Percentiles rank a stretch among this genome's conserved stretches.
Conservation (phyloP, 768 basidiomycete species). For the Sporobolomyces phaffii region DNA sequence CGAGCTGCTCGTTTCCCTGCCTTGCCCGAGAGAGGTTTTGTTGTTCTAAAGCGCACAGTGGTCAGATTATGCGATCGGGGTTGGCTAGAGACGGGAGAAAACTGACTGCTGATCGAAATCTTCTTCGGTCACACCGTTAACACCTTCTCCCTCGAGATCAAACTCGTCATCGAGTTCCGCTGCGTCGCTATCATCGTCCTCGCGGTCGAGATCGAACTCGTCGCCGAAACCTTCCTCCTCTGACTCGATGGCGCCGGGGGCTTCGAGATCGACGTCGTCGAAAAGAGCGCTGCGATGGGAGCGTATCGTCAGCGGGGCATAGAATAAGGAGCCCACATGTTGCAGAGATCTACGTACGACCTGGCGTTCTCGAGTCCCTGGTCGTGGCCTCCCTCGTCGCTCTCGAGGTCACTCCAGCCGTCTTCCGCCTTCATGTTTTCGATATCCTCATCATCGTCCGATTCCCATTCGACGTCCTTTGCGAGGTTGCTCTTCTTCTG, state of each 20-base stretch:
- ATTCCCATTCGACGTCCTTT: slow-evolving; percentile 21
- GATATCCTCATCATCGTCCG: slow-evolving; percentile 27
- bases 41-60: no score
- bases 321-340: background rate
- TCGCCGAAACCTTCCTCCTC: slow-evolving; percentile 14
- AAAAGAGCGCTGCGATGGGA: slow-evolving; percentile 30
- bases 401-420: slow-evolving; percentile 51
- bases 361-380: slow-evolving; percentile 48
- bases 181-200: slow-evolving; percentile 19
- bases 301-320: background rate
- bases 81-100: background rate
- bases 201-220: slow-evolving; percentile 19
- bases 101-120: slow-evolving; percentile 31
- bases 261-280: slow-evolving; percentile 40
- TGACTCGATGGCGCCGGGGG: slow-evolving; percentile 19
- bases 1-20: slow-evolving; percentile 31
- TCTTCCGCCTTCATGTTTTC: slow-evolving; percentile 48
- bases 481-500: slow-evolving; percentile 5
- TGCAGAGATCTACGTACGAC: slow-evolving; percentile 46
- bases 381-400: slow-evolving; percentile 52
- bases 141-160: slow-evolving; percentile 37
- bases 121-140: slow-evolving; percentile 24
- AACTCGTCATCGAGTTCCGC: slow-evolving; percentile 45
- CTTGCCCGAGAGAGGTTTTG: background rate
- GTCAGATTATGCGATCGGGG: no score